Base-by-base conservation (phyloP, 192 early-diverging fungal species). In the Oehlia diaphana region DNA sequence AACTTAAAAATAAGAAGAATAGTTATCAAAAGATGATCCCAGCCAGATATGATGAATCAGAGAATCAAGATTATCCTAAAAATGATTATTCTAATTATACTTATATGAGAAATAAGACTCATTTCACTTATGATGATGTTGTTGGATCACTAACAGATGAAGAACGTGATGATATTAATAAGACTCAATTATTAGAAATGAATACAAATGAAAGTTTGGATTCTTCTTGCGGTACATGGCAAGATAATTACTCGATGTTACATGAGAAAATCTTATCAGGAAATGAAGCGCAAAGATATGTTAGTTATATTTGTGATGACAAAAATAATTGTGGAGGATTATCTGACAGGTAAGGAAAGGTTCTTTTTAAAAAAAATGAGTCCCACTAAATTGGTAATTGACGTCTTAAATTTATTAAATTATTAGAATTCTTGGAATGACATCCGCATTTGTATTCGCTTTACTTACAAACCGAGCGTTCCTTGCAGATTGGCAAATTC, bases 381-480 rank as follows among this genome's bases (percentile, higher is more conserved):
- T 31, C 31, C 31, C 31, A 31, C 31, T 2, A 31, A 31, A 1
- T 31, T 31, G 31, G 31, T 31, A 31, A 31, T 31, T 31, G 31
- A 31, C 31, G 31, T 31, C 19, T 33, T 53, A 37, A 37, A 37
- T 37, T 2, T 37, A 37, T 37, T 37, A 37, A 37, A 4, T 31
- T 1, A 31, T 16, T 6, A 79, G 69, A 4, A 65, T 77, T 26
- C 23, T 81, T 82, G 85, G 86, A 28, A 87, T 87, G 86, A 82
- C 85, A 35, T 87, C 86, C 19, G 85, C 86, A 10, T 85, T 87
- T 42, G 75, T 87, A 53, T 85, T 78, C 63, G 84, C 84, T n/a
- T 58, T 87, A 4, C 42, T 87, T 35, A 87, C 86, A 12, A 68
- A 82, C 28, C 75, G 84, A 33, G 79, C 82, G 4, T 87, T 85